These are phyloP conservation scores for Zasmidium angulare DNA, from an alignment of 2,329 filamentous ascomycete genomes.

Conservation along the genomic window DNA sequence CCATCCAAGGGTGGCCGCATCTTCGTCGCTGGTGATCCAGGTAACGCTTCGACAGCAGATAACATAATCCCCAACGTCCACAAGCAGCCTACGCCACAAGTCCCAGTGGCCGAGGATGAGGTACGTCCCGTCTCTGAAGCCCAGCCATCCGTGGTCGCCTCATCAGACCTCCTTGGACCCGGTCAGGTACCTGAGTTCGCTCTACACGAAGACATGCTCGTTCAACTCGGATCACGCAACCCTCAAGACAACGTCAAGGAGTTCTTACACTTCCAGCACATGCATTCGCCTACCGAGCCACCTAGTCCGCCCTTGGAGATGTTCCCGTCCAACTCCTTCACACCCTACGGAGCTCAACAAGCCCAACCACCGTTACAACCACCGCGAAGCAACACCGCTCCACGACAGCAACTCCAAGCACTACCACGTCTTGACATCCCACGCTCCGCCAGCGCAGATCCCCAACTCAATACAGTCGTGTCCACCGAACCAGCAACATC, in stretches of 20 bases:
- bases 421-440: constrained; percentile 61
- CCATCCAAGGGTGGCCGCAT: constrained; percentile 66
- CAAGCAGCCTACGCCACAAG: constrained; percentile 18
- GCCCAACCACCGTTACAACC: constrained; percentile 37
- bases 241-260: constrained; percentile 92
- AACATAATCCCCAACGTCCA: constrained; percentile 56
- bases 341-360: constrained; percentile 27
- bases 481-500: constrained; percentile 41
- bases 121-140: constrained; percentile 71
- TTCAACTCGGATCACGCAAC: constrained; percentile 68
- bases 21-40: constrained; percentile 75
- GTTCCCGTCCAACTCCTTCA: constrained; percentile 26
- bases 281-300: constrained; percentile 49
- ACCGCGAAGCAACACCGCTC: constrained; percentile 41
- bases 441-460: constrained; percentile 37
- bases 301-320: constrained; percentile 58
- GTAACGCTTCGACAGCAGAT: constrained; percentile 66
- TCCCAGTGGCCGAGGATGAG: constrained; percentile 19
- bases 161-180: constrained; percentile 83
- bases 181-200: constrained; percentile 61
- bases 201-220: constrained; percentile 72
- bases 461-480: constrained; percentile 31
- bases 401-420: constrained; percentile 52
- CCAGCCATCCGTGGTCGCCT: constrained; percentile 81
- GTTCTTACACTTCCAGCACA: constrained; percentile 82